These are phyloP conservation scores for Penicillium psychrosexuale DNA, from an alignment of 2,329 filamentous ascomycete species.

Conservation along the genomic window DNA sequence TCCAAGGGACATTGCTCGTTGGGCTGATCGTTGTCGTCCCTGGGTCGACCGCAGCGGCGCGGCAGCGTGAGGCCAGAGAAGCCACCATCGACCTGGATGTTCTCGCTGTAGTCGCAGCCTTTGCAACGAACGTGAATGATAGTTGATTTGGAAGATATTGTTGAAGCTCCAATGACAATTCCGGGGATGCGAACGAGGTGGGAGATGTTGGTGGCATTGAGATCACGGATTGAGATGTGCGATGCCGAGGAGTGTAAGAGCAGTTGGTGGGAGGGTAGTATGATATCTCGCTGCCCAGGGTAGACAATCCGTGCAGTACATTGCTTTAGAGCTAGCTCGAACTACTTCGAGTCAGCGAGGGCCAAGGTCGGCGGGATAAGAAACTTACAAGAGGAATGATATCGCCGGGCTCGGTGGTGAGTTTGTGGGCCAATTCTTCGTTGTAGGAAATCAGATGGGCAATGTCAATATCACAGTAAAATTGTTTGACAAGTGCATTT, in stretches of 20 bases:
- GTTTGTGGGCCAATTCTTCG: slow-evolving; percentile 85
- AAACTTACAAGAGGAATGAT: slow-evolving; percentile 78
- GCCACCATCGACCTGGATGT: slow-evolving; percentile 72
- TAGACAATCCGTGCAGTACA: slow-evolving; percentile 94
- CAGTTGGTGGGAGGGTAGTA: slow-evolving; percentile 87
- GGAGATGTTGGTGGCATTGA: slow-evolving; percentile 89
- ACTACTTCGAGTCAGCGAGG: slow-evolving; percentile 53
- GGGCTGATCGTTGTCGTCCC: slow-evolving; percentile 60
- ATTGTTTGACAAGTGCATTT: slow-evolving; percentile 90
- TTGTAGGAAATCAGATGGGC: slow-evolving; percentile 94
- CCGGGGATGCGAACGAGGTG: slow-evolving; percentile 94
- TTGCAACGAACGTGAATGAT: slow-evolving; percentile 82
- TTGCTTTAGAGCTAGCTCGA: slow-evolving; percentile 82
- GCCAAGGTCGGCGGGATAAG: neutral
- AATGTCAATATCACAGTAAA: slow-evolving; percentile 94
- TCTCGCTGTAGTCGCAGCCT: slow-evolving; percentile 71
- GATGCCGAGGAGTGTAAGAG: slow-evolving; percentile 90
- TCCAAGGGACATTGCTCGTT: slow-evolving; percentile 81
- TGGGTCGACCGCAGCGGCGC: slow-evolving; percentile 66
- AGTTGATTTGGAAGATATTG: slow-evolving; percentile 93
- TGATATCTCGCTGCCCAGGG: slow-evolving; percentile 64
- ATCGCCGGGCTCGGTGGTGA: slow-evolving; percentile 85
- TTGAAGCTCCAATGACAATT: slow-evolving; percentile 95
- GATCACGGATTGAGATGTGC: slow-evolving; percentile 86
- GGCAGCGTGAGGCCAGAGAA: slow-evolving; percentile 86